Evolutionary conservation across 2,329 filamentous ascomycete species (phyloP).

Genomic region (Rutstroemia sydowiana): DNA sequence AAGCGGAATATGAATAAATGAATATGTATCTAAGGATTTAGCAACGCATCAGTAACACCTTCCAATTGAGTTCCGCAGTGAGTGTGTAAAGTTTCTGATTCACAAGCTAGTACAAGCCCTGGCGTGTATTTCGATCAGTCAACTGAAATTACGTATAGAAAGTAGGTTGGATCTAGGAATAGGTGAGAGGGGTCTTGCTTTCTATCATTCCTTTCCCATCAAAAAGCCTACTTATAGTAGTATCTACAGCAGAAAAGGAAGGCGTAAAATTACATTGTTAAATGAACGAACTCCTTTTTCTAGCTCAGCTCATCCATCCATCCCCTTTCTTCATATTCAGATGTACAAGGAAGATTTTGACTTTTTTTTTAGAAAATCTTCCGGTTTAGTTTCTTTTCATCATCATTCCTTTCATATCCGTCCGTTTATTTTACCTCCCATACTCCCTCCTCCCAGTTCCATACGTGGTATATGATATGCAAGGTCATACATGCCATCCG

Average conservation of each 20-base stretch:
- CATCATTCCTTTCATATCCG: not conserved
- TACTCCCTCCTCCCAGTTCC: not conserved
- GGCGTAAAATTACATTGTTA: constrained; percentile 1
- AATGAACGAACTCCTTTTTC: constrained; percentile 10
- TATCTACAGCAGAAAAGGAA: constrained; percentile 4
- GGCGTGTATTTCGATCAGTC: no score
- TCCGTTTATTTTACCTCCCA: not conserved
- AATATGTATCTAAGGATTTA: not conserved
- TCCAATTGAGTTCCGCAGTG: no score
- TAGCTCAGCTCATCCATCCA: constrained; percentile 1
- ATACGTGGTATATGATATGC: not conserved
- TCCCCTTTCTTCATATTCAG: not conserved
- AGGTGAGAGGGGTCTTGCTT: constrained; percentile 7
- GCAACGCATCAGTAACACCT: not conserved
- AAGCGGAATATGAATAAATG: not conserved
- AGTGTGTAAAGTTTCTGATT: no score
- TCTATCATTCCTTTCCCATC: not conserved
- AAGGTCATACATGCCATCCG: not conserved
- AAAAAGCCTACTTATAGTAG: constrained; percentile 1
- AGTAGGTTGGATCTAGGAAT: no score
- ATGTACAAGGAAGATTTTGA: not conserved
- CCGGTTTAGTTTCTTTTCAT: not conserved
- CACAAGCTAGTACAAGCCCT: no score
- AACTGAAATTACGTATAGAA: no score
- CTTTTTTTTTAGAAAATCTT: not conserved